Evolutionary conservation across 2,329 filamentous ascomycete genomes (phyloP).

Genomic region (Dactylellina drechsleri): DNA sequence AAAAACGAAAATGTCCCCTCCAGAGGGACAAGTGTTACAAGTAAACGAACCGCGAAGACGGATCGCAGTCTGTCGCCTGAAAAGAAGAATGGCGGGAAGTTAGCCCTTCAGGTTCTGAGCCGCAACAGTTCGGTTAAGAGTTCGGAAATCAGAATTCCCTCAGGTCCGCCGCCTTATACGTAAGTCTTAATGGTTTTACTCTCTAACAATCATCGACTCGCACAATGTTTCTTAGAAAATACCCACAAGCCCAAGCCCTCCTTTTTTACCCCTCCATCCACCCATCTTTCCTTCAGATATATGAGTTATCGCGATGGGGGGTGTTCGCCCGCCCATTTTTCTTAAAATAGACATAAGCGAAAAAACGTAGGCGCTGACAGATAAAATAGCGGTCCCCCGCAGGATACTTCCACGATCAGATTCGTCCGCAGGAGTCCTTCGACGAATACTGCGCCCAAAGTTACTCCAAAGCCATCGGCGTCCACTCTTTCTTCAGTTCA

Average conservation of each 20-base stretch:
- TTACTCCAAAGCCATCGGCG: conserved; percentile 43
- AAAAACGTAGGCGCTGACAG: conserved; percentile 37
- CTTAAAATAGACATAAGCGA: conserved; percentile 51
- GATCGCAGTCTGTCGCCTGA: conserved; percentile 46
- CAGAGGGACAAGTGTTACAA: conserved; percentile 51
- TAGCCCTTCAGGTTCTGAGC: conserved; percentile 38
- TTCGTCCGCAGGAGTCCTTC: conserved; percentile 50
- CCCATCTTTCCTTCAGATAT: conserved; percentile 29
- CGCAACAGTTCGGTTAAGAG: conserved; percentile 42
- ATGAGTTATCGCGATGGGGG: conserved; percentile 12
- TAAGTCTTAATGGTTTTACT: conserved; percentile 50
- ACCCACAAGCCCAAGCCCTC: conserved; percentile 28
- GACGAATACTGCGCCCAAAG: conserved; percentile 40
- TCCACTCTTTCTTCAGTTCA: conserved; percentile 53
- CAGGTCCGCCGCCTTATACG: conserved; percentile 52
- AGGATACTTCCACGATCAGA: conserved; percentile 54
- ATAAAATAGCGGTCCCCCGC: conserved; percentile 51
- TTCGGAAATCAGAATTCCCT: conserved; percentile 48
- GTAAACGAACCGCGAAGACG: conserved; percentile 53
- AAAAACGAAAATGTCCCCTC: conserved; percentile 50
- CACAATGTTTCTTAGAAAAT: conserved; percentile 32
- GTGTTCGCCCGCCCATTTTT: conserved; percentile 16
- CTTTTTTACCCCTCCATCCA: conserved; percentile 19
- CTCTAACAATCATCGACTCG: conserved; percentile 41
- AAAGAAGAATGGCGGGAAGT: conserved; percentile 35